Conservation (phyloP, 2,329 filamentous ascomycete species). For the Alternaria burnsii region DNA sequence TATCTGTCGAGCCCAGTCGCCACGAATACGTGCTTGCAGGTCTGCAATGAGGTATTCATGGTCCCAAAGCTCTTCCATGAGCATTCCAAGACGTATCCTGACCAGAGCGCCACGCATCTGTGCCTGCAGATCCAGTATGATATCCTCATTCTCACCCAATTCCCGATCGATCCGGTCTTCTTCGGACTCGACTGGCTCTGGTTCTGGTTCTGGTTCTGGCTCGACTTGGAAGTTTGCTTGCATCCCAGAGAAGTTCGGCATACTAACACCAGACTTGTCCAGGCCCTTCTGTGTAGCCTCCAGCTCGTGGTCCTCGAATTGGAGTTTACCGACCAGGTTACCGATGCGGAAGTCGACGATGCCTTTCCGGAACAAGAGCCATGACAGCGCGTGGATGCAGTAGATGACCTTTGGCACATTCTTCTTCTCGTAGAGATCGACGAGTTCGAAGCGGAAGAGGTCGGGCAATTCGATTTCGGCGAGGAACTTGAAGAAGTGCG, state of each 20-base stretch:
- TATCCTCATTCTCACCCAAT: slow-evolving; percentile 75
- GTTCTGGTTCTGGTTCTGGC: slow-evolving; percentile 79
- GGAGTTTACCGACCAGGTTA: slow-evolving; percentile 92
- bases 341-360: slow-evolving; percentile 96
- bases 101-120: slow-evolving; percentile 84
- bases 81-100: slow-evolving; percentile 77
- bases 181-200: slow-evolving; percentile 80
- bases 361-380: slow-evolving; percentile 94
- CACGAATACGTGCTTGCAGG: slow-evolving; percentile 85
- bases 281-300: slow-evolving; percentile 97
- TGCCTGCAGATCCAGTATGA: slow-evolving; percentile 82
- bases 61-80: slow-evolving; percentile 92
- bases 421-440: slow-evolving; percentile 99
- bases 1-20: slow-evolving; percentile 86
- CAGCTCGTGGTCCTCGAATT: slow-evolving; percentile 97
- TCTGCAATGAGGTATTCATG: slow-evolving; percentile 79
- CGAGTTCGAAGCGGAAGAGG: slow-evolving; percentile 94
- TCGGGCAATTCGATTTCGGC: slow-evolving; percentile 93
- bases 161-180: slow-evolving; percentile 88
- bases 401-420: slow-evolving; percentile 99
- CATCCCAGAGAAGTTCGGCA: slow-evolving; percentile 99
- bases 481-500: slow-evolving; percentile 92
- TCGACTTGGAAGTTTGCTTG: slow-evolving; percentile 93
- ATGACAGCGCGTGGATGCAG: slow-evolving; percentile 96
- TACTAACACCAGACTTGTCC: slow-evolving; percentile 91